Evolutionary conservation across 805 yeast species (phyloP).

Genomic region (Yarrowia sp.): DNA sequence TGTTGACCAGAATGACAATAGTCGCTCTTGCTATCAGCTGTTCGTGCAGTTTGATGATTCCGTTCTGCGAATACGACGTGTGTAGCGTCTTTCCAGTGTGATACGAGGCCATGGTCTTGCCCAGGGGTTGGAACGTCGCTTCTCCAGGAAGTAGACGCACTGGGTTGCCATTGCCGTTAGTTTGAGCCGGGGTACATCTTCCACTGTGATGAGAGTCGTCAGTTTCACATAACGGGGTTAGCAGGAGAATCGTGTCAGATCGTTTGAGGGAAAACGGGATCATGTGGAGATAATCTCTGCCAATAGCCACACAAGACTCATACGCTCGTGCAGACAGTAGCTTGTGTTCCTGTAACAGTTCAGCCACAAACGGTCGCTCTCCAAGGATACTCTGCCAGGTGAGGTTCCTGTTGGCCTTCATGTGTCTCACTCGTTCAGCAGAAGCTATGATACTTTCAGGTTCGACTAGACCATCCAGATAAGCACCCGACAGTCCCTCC

Average conservation of each 20-base stretch:
- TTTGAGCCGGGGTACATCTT: neutral
- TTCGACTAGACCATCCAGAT: conserved; percentile 12
- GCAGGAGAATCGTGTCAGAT: conserved; percentile 4
- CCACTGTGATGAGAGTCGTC: conserved; percentile 18
- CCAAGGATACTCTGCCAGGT: conserved; percentile 27
- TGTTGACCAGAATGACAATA: conserved; percentile 55
- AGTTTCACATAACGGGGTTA: conserved; percentile 5
- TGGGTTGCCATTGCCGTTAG: conserved; percentile 3
- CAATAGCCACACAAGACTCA: conserved; percentile 23
- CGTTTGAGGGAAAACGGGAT: conserved; percentile 9
- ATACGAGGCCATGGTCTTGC: conserved; percentile 40
- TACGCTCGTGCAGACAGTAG: conserved; percentile 18
- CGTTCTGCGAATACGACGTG: conserved; percentile 60
- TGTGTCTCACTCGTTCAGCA: conserved; percentile 12
- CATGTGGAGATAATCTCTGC: conserved; percentile 26
- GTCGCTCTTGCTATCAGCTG: conserved; percentile 59
- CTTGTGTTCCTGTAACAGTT: conserved; percentile 5
- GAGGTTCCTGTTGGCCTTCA: conserved; percentile 23
- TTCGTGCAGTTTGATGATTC: conserved; percentile 65
- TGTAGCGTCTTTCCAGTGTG: conserved; percentile 59
- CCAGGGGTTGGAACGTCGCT: conserved; percentile 14
- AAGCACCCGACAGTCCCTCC: conserved; percentile 50
- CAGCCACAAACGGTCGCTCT: conserved; percentile 2
- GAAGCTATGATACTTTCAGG: conserved; percentile 9
- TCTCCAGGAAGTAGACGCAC: conserved; percentile 21